Conservation (phyloP, 2,329 filamentous ascomycete species). For the Acrocalymma vagum region DNA sequence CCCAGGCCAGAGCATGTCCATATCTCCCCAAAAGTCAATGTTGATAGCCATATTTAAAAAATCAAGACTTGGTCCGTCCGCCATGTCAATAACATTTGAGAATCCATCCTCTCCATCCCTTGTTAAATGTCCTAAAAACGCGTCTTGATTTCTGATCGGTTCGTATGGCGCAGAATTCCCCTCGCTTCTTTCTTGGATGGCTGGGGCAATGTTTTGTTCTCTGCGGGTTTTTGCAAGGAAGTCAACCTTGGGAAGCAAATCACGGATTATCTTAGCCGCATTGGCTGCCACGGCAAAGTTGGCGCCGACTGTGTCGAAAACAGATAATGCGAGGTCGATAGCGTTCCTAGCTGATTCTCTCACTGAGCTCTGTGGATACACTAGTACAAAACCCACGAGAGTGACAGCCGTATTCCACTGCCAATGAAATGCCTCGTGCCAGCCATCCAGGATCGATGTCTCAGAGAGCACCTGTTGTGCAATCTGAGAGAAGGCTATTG, state of each 20-base stretch:
- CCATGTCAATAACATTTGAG: too few species aligned
- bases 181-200: too few species aligned
- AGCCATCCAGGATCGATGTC: conserved; percentile 32
- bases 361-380: conserved; percentile 42
- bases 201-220: too few species aligned
- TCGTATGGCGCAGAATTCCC: too few species aligned
- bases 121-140: too few species aligned
- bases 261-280: conserved; percentile 43
- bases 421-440: conserved; percentile 53
- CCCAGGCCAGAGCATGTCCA: too few species aligned
- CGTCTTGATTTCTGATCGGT: too few species aligned
- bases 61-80: too few species aligned
- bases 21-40: too few species aligned
- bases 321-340: conserved; percentile 43
- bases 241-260: conserved; percentile 40
- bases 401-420: conserved; percentile 55
- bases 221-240: conserved; percentile 18
- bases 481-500: conserved; percentile 25
- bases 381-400: conserved; percentile 52
- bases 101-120: too few species aligned
- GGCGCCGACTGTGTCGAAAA: conserved; percentile 48
- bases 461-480: conserved; percentile 24
- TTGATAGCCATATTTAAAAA: too few species aligned
- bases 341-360: conserved; percentile 40
- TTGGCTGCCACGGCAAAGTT: conserved; percentile 40